phyloP scores from a whole-genome alignment of 176 grass and related monocot species.

The Eremochloa ophiuroides region DNA sequence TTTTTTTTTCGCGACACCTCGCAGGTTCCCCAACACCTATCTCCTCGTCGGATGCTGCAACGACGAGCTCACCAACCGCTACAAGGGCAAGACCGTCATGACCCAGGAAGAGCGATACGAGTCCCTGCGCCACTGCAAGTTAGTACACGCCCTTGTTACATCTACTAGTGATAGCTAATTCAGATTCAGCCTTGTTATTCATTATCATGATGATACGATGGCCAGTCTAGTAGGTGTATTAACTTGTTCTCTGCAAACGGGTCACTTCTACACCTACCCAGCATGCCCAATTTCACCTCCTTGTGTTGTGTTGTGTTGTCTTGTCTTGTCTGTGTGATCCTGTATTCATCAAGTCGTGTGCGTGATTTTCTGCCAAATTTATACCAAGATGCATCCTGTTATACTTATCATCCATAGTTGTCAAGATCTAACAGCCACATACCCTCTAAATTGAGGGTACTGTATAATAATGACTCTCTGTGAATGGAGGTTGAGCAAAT shows the following conservation, averaged over 20 bases:
- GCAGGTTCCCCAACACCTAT: slow-evolving; percentile 93
- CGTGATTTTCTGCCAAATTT: neutral
- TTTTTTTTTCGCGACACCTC: neutral
- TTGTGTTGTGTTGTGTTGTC: neutral
- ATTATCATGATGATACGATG: neutral
- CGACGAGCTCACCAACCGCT: slow-evolving; percentile 75
- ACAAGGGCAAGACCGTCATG: slow-evolving; percentile 99
- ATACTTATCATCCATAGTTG: too few species aligned
- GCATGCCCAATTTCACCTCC: neutral
- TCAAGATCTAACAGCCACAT: neutral
- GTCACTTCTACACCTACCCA: neutral
- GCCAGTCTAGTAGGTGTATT: neutral
- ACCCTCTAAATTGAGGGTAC: neutral
- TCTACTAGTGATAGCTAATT: too few species aligned
- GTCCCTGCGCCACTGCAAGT: slow-evolving; percentile 98
- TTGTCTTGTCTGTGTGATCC: neutral
- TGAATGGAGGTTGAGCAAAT: neutral
- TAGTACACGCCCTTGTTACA: too few species aligned
- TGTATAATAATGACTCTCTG: neutral
- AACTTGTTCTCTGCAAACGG: neutral
- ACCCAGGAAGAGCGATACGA: slow-evolving; percentile 83
- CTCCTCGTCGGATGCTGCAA: slow-evolving; percentile 90
- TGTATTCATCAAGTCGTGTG: neutral
- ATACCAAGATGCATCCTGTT: neutral
- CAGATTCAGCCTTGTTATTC: neutral